Evolutionary conservation across 257 asterid genomes (phyloP).

Genomic region (Solanum bukasovii): DNA sequence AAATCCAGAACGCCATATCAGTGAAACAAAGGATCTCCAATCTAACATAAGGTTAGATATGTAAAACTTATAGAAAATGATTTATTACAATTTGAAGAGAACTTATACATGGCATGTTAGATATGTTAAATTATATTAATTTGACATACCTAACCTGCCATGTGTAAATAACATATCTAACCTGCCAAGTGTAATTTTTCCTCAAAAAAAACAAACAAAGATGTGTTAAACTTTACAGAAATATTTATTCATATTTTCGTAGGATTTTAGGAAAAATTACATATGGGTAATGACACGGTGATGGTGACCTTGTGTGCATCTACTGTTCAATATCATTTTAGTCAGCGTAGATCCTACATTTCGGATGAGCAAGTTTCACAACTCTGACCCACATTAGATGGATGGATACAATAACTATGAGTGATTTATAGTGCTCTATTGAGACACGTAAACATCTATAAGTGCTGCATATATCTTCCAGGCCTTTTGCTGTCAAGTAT

Average conservation of each 20-base stretch:
- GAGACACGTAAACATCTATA: background rate
- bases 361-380: background rate
- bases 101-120: background rate
- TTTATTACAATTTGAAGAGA: background rate
- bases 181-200: background rate
- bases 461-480: background rate
- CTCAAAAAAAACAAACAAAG: background rate
- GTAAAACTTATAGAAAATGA: background rate
- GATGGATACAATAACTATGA: background rate
- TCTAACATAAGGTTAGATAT: constrained; percentile 64
- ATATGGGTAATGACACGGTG: background rate
- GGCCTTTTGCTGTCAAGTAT: background rate
- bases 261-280: background rate
- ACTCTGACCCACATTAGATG: background rate
- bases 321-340: background rate
- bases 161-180: background rate
- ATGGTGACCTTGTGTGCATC: background rate
- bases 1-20: constrained; percentile 37
- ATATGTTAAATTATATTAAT: background rate
- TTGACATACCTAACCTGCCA: background rate
- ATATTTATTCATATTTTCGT: background rate
- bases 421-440: background rate
- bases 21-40: constrained; percentile 43
- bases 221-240: background rate
- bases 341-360: background rate